Evolutionary conservation across 177 flowering plant species (phyloP).

Genomic region (Vitis hybrid): DNA sequence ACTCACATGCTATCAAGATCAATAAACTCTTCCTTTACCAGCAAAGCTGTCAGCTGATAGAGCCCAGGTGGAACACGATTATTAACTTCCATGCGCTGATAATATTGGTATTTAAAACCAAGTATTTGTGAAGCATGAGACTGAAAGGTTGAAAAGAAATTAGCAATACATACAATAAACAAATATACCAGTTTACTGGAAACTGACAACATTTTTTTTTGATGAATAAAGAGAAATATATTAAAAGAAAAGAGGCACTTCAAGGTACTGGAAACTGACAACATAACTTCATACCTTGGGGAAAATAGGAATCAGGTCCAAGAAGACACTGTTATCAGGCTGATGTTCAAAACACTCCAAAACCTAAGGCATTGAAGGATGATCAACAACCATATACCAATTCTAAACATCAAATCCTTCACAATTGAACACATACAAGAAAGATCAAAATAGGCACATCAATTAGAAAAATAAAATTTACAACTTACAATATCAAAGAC

Average conservation of each 20-base stretch:
- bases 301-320: constrained; percentile 87
- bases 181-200: background rate
- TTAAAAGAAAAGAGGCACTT: too few species aligned
- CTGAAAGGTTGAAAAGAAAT: constrained; percentile 38
- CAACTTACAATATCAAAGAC: constrained; percentile 97
- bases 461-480: background rate
- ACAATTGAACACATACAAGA: background rate
- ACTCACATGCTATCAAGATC: constrained; percentile 98
- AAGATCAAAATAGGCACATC: constrained; percentile 5
- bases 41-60: constrained; percentile 77
- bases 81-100: constrained; percentile 85
- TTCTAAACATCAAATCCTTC: background rate
- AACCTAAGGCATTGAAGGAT: constrained; percentile 46
- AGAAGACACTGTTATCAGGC: constrained; percentile 62
- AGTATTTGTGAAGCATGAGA: constrained; percentile 98
- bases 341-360: constrained; percentile 97
- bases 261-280: background rate
- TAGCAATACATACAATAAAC: constrained; percentile 2
- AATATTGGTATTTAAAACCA: constrained; percentile 95
- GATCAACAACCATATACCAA: background rate
- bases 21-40: constrained; percentile 82
- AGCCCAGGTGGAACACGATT: constrained; percentile 75
- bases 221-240: too few species aligned
- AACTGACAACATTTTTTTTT: background rate
- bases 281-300: constrained; percentile 66